These are phyloP conservation scores for Aspergillus ochraceoroseus DNA, from an alignment of 2,329 filamentous ascomycete genomes.

Conservation along the genomic window DNA sequence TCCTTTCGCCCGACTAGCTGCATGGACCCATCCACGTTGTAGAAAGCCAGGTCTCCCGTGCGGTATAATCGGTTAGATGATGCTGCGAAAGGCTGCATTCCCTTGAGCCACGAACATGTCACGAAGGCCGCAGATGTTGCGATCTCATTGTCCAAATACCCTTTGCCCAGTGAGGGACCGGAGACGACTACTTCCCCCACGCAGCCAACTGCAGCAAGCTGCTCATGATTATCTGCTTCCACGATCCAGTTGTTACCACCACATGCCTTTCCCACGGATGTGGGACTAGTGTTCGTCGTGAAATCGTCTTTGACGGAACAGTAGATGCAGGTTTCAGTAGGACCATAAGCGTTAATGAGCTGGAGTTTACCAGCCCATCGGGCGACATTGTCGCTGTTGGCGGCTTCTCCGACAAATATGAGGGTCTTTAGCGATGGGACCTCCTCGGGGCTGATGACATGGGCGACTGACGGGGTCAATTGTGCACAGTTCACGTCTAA, in stretches of 20 bases:
- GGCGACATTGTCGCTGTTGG: neutral
- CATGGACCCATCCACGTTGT: neutral
- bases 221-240: neutral
- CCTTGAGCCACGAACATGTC: neutral
- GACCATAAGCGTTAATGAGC: neutral
- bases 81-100: too few species aligned
- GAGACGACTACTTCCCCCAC: slow-evolving; percentile 1
- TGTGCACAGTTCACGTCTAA: neutral
- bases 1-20: neutral
- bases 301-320: neutral
- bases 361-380: neutral
- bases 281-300: neutral
- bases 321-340: neutral
- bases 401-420: neutral
- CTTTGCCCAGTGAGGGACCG: neutral
- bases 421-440: neutral
- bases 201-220: neutral
- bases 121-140: neutral
- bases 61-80: neutral
- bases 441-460: neutral
- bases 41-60: neutral
- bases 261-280: neutral
- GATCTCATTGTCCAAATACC: neutral
- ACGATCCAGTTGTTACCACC: neutral
- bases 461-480: neutral